phyloP scores from a whole-genome alignment of 2,329 filamentous ascomycete genomes.

The Ascochyta fabae region DNA sequence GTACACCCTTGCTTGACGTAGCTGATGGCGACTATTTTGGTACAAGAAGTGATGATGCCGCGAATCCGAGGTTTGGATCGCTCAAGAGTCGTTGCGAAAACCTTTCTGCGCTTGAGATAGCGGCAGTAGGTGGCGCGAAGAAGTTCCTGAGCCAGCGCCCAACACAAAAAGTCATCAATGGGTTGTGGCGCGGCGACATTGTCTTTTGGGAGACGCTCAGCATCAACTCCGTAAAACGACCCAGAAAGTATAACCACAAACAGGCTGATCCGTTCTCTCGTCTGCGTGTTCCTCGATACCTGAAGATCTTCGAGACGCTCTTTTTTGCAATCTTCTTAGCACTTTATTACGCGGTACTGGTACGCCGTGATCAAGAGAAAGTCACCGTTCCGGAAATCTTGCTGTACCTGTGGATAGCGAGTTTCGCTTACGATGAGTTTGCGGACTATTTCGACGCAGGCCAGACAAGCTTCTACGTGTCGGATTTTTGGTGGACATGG shows the following conservation, averaged over 20 bases:
- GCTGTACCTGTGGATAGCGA: constrained; percentile 84
- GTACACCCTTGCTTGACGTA: constrained; percentile 34
- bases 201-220: constrained; percentile 85
- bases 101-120: constrained; percentile 87
- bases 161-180: constrained; percentile 82
- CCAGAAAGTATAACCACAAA: constrained; percentile 73
- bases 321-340: constrained; percentile 80
- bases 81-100: constrained; percentile 76
- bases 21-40: constrained; percentile 34
- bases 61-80: constrained; percentile 59
- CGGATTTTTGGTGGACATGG: constrained; percentile 46
- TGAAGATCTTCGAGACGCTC: constrained; percentile 81
- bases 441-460: constrained; percentile 80
- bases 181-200: constrained; percentile 82
- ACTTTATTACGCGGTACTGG: constrained; percentile 85
- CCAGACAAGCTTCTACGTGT: constrained; percentile 67
- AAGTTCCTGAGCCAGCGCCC: constrained; percentile 81
- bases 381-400: constrained; percentile 74
- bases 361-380: constrained; percentile 70
- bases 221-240: constrained; percentile 74
- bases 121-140: constrained; percentile 80
- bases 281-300: constrained; percentile 79
- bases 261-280: constrained; percentile 62
- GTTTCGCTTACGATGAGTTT: constrained; percentile 84
- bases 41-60: constrained; percentile 31